phyloP scores from a whole-genome alignment of 192 early-diverging fungal species.

The Fimicolochytrium jonesii region DNA sequence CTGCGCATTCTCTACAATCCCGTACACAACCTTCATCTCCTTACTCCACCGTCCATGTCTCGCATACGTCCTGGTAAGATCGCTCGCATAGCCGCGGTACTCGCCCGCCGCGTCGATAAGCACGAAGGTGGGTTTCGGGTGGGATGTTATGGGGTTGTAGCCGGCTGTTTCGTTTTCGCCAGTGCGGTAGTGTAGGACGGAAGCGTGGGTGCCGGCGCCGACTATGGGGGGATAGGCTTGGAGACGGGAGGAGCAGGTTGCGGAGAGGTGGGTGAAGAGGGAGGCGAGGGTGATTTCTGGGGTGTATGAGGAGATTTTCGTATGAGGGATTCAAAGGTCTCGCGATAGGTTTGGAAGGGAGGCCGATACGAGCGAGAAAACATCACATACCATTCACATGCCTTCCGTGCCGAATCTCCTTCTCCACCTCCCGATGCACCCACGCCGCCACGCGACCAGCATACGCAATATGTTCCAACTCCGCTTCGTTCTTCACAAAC shows the following conservation, averaged over 20 bases:
- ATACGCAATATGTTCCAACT: constrained; percentile 65
- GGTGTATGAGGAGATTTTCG: too few species aligned
- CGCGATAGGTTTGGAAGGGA: constrained; percentile 5
- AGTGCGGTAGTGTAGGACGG: constrained; percentile 82
- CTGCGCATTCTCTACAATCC: constrained; percentile 73
- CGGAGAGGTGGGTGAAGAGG: constrained; percentile 60
- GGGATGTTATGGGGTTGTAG: constrained; percentile 11
- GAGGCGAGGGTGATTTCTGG: constrained; percentile 71
- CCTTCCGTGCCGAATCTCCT: constrained; percentile 60
- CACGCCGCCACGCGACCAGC: constrained; percentile 49
- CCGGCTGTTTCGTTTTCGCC: constrained; percentile 53
- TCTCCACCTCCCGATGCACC: constrained; percentile 28
- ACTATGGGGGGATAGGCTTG: constrained; percentile 86
- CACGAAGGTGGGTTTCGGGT: constrained; percentile 51
- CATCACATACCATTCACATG: constrained; percentile 6
- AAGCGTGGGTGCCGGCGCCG: constrained; percentile 71
- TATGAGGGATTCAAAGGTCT: too few species aligned
- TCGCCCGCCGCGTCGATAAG: constrained; percentile 86
- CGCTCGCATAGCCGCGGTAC: constrained; percentile 73
- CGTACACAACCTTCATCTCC: constrained; percentile 60
- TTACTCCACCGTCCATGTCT: constrained; percentile 19
- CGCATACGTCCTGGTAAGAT: constrained; percentile 77
- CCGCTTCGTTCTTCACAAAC: constrained; percentile 72
- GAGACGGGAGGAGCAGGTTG: constrained; percentile 56
- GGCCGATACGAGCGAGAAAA: not conserved